Base-by-base conservation (phyloP, 768 basidiomycete genomes). In the Amyloporia xantha region DNA sequence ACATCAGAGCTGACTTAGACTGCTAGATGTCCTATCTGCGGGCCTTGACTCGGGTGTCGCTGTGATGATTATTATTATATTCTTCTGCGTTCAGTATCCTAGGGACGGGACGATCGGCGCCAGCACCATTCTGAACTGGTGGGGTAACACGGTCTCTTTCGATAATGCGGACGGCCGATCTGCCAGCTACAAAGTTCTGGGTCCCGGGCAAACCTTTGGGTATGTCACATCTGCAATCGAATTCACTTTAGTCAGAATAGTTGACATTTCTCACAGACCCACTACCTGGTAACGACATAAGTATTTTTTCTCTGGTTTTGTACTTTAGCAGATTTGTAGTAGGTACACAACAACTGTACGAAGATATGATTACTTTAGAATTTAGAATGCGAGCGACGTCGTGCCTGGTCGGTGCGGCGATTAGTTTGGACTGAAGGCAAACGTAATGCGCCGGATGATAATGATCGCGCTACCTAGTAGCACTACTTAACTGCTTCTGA, bases 31-130 rank as follows among this genome's bases (percentile, higher is more conserved):
- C 10, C 67, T 86, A 36, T 86, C 83, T 25, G 85, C 86, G 35
- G 84, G 84, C 20, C 67, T 89, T 50, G 86, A 89, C 64, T 76
- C 82, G 12, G 86, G 87, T 20, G 77, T 58, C 12, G 65, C 62
- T 9, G 47, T 64, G 2, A 44, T 57, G 1, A 55, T 52, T 10
- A 59, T 64, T 49, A 17, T 64, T 30, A 59, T 64, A 23, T 66
- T 63, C 55, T 62, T 61, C 58, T 61, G 61, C 54, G 54, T 70
- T 26, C 66, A 70, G 44, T 70, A 62, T 42, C 68, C 68, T 5
- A 47, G 41, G 48, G 64, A 67, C 41, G 60, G 59, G 25, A 51
- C 52, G 11, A 70, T 70, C 33, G 68, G 68, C 6, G 33, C 36
- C 25, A 54, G 62, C 52, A 66, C 56, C n/a, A 65, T 70, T 47